These are phyloP conservation scores for Mucor sp. DNA, from an alignment of 371 early-diverging fungal genomes.

Conservation along the genomic window DNA sequence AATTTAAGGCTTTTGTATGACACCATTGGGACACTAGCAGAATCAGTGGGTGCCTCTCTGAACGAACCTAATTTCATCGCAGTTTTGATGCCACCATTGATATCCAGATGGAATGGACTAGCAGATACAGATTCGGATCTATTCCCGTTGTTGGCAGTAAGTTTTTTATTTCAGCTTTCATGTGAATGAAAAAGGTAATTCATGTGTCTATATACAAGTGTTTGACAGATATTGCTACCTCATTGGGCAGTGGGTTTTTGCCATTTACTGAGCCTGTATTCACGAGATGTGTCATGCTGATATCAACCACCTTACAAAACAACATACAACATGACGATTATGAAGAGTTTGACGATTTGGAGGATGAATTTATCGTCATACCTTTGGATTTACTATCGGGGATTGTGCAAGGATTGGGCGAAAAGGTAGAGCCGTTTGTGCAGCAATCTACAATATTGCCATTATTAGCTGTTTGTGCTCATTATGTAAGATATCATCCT, in stretches of 20 bases:
- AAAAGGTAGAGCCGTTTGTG: constrained; percentile 69
- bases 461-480: constrained; percentile 76
- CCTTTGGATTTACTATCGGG: constrained; percentile 90
- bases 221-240: constrained; percentile 83
- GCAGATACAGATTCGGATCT: constrained; percentile 82
- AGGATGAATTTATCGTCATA: constrained; percentile 91
- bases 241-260: constrained; percentile 82
- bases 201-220: constrained; percentile 49
- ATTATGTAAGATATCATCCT: constrained; percentile 48
- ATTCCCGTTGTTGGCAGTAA: constrained; percentile 90
- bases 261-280: constrained; percentile 84
- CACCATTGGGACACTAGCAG: constrained; percentile 92
- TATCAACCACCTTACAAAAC: constrained; percentile 63
- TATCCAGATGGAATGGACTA: constrained; percentile 79
- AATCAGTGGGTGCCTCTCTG: constrained; percentile 81
- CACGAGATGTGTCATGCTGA: constrained; percentile 81
- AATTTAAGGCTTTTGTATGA: constrained; percentile 92
- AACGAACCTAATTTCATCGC: constrained; percentile 76
- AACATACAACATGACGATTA: constrained; percentile 38
- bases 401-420: constrained; percentile 86
- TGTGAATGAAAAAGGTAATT: not conserved
- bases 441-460: constrained; percentile 66
- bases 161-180: not conserved
- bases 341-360: constrained; percentile 58
- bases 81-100: constrained; percentile 83